Evolutionary conservation across 139 green algal genomes (phyloP), one percentile per base, ranked within the genome.

Genomic region (Eudorina sp.): DNA sequence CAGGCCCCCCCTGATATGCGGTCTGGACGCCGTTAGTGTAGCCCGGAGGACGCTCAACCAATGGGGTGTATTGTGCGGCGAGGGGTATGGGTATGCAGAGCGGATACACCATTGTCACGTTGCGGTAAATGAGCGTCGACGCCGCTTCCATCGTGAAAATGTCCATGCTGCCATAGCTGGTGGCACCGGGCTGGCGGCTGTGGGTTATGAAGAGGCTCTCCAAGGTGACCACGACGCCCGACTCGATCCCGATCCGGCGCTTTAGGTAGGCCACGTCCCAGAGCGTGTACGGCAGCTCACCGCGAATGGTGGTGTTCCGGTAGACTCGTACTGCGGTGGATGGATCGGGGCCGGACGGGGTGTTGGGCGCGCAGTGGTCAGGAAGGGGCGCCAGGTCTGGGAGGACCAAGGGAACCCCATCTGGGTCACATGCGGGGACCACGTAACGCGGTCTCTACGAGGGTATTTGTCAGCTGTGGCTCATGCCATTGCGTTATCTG

Each of bases 201-300:
- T 79, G 31, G 9, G 70, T 18, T 18, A 79, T 53, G 40, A 79
- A 79, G 41, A 79, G 40, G 70, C 36, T 31, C 70, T 79, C 70
- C 1, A 79, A 19, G 8, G 70, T 79, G 40, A 79, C 29, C 4
- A 55, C 41, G 5, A 13, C 25, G 70, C 55, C 13, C 3, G 9
- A 16, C 29, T 53, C 41, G 14, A 79, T 34, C 70, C 41, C 70
- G 7, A 79, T 79, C 41, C 70, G 70, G 2, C 70, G 70, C 70
- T 79, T 79, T 13, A 79, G 43, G 40, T 48, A 79, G 19, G 70
- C 40, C 70, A 79, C 41, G 70, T 79, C 70, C 70, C 34, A 75
- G 34, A 79, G 8, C 43, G 70, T 79, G 4, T 14, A 13, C 19
- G 23, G 40, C 40, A 48, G 41, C 70, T 53, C 41, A 9, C 70